Conservation (phyloP, 2,329 filamentous ascomycete genomes). For the Dothiorella sarmentorum region DNA sequence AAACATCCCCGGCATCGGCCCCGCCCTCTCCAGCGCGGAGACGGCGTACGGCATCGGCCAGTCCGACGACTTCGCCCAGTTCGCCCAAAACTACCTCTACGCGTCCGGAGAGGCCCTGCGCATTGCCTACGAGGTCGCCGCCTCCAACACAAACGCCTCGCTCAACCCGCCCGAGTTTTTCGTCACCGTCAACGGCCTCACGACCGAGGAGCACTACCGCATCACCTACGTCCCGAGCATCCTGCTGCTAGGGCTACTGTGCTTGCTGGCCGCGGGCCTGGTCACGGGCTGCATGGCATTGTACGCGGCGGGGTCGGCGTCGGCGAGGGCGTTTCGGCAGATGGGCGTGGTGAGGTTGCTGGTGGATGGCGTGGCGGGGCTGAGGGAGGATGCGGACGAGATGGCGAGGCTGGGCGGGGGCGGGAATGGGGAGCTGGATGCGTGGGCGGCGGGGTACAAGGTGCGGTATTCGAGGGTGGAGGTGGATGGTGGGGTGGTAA, state of each 20-base stretch:
- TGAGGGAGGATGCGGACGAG: not conserved
- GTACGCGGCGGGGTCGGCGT: not conserved
- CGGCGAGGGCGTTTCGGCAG: not conserved
- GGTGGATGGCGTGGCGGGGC: not conserved
- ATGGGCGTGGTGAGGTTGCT: not conserved
- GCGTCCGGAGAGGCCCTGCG: slow-evolving; percentile 21
- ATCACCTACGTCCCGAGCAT: slow-evolving; percentile 23
- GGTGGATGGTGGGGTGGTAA: no score
- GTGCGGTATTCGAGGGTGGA: no score
- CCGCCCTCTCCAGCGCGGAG: not conserved
- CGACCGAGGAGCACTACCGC: slow-evolving; percentile 16
- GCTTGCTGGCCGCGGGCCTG: not conserved
- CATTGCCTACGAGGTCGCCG: slow-evolving; percentile 22
- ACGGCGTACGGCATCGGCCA: not conserved
- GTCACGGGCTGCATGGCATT: not conserved
- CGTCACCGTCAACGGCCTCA: slow-evolving; percentile 9
- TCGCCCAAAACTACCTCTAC: slow-evolving; percentile 20
- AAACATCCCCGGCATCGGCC: not conserved
- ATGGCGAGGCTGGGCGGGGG: not conserved
- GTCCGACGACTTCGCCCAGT: slow-evolving; percentile 1
- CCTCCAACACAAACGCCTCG: slow-evolving; percentile 4
- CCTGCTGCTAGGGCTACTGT: slow-evolving; percentile 14
- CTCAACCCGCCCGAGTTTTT: slow-evolving; percentile 2
- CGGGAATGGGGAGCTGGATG: not conserved
- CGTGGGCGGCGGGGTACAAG: not conserved